A percentile compares a stretch with the other conserved stretches of the same genome.
Conservation (phyloP, 106 monocot genomes). For the Platanthera zijinensis region DNA sequence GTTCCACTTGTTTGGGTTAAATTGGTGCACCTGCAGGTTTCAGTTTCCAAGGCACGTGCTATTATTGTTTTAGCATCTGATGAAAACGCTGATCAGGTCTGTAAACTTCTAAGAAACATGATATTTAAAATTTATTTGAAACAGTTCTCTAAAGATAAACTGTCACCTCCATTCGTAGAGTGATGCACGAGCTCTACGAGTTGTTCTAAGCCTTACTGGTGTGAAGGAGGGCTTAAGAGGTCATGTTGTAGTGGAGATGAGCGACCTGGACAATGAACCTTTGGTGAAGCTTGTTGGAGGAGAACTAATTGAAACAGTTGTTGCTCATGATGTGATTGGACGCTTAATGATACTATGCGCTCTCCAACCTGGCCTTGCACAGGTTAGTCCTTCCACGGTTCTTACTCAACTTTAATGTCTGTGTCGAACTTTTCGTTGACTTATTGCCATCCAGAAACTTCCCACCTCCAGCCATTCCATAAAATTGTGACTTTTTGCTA, state of each 20-base stretch:
- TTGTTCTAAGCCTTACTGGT: conserved; percentile 85
- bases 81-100: conserved; percentile 89
- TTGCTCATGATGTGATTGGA: conserved; percentile 99
- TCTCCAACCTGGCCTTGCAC: conserved; percentile 93
- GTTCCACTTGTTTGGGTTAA: not conserved
- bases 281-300: conserved; percentile 93
- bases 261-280: conserved; percentile 94
- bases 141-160: not conserved
- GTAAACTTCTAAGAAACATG: conserved; percentile 7
- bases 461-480: not conserved
- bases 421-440: not conserved
- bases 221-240: conserved; percentile 90
- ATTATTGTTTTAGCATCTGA: conserved; percentile 89
- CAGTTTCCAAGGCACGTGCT: conserved; percentile 91
- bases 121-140: not conserved
- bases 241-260: conserved; percentile 90
- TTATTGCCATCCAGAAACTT: not conserved
- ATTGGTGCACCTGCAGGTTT: conserved; percentile 48
- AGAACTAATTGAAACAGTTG: conserved; percentile 84
- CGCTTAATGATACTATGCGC: conserved; percentile 97
- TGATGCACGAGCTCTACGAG: conserved; percentile 85
- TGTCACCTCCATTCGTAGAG: conserved; percentile 37
- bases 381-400: conserved; percentile 33
- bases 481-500: not conserved
- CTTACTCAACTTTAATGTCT: not conserved